phyloP scores from a whole-genome alignment of 257 asterid species.

The Jacaranda copaia region DNA sequence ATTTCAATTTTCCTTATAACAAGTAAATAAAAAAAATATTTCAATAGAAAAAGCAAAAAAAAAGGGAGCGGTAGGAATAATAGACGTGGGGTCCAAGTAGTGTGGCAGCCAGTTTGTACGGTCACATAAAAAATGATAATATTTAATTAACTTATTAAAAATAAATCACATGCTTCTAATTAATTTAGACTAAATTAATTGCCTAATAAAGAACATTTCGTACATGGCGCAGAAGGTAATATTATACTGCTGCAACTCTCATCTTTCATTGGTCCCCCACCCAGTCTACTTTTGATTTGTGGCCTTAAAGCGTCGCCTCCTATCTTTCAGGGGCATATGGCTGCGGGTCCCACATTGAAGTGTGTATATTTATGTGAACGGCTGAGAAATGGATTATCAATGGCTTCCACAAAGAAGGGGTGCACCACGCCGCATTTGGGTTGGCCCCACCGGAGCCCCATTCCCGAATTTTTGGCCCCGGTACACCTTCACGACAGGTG shows the following conservation, averaged over 20 bases:
- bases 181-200: no score
- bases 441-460: constrained; percentile 34
- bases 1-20: no score
- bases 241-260: no score
- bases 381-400: constrained; percentile 1
- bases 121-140: background rate
- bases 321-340: constrained; percentile 12
- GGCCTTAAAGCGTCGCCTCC: constrained; percentile 8
- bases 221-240: no score
- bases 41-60: background rate
- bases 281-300: background rate
- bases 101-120: constrained; percentile 20
- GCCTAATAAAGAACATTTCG: no score
- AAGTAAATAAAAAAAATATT: no score
- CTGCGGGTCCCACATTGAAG: constrained; percentile 34
- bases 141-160: no score
- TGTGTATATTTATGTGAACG: background rate
- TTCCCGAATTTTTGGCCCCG: constrained; percentile 28
- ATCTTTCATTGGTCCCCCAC: background rate
- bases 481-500: background rate
- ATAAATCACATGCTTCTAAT: no score
- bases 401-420: constrained; percentile 26
- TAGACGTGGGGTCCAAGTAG: background rate
- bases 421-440: constrained; percentile 52
- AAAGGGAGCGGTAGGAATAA: background rate